Percentiles rank a stretch among this genome's conserved stretches.
phyloP scores from a whole-genome alignment of 2,329 filamentous ascomycete genomes.

The Colletotrichum sp. region DNA sequence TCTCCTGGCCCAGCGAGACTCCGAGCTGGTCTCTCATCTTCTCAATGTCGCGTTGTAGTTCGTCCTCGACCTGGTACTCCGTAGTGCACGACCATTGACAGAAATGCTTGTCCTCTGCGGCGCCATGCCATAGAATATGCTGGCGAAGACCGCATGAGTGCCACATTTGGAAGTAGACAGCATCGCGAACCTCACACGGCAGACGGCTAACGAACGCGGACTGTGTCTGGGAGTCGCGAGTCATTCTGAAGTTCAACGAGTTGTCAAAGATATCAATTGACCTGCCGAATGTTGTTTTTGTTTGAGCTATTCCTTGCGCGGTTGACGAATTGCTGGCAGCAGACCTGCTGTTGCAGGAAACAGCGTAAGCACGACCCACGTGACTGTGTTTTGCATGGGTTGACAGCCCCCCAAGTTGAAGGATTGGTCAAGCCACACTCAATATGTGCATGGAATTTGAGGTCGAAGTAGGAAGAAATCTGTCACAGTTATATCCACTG shows the following conservation, averaged over 20 bases:
- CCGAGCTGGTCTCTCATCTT: background rate
- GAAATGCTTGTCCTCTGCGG: background rate
- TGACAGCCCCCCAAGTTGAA: background rate
- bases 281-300: background rate
- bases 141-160: slow-evolving; percentile 8
- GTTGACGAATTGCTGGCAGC: background rate
- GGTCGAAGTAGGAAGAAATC: background rate
- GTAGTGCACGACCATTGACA: slow-evolving; percentile 20
- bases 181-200: slow-evolving; percentile 18
- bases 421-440: background rate
- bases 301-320: background rate
- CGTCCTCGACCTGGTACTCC: background rate
- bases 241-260: background rate
- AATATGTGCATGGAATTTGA: background rate
- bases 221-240: background rate
- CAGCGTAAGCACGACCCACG: background rate
- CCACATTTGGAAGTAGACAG: slow-evolving; percentile 22
- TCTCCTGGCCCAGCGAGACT: background rate
- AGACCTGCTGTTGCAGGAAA: background rate
- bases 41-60: background rate
- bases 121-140: slow-evolving; percentile 14
- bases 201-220: slow-evolving; percentile 6
- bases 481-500: background rate
- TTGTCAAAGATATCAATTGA: background rate
- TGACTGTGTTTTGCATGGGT: background rate